phyloP scores from a whole-genome alignment of 768 basidiomycete genomes.

The Russula sp. region DNA sequence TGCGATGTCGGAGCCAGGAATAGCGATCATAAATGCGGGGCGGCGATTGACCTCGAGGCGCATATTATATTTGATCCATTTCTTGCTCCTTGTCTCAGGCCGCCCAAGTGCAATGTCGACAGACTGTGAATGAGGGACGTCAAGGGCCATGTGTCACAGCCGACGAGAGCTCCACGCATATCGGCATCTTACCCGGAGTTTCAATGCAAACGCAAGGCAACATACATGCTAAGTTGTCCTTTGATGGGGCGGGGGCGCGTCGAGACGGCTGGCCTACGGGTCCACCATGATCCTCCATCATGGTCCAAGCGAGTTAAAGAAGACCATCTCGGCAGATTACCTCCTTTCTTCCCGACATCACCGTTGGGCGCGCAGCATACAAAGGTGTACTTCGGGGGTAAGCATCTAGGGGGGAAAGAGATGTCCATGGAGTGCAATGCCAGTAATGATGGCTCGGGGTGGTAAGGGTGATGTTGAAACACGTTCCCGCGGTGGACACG shows the following conservation, averaged over 20 bases:
- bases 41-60: conserved; percentile 16
- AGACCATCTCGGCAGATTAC: background rate
- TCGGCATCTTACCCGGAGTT: conserved; percentile 12
- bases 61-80: conserved; percentile 15
- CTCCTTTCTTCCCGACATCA: background rate
- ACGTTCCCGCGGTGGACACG: conserved; percentile 10
- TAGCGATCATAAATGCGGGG: conserved; percentile 19
- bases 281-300: background rate
- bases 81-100: conserved; percentile 14
- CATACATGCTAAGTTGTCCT: conserved; percentile 1
- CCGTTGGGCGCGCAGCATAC: background rate
- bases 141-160: background rate
- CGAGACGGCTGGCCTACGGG: background rate
- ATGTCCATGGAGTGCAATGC: background rate
- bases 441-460: background rate
- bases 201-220: conserved; percentile 14
- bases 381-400: background rate
- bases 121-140: background rate
- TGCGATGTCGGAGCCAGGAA: conserved; percentile 18
- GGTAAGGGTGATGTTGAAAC: conserved; percentile 8
- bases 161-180: conserved; percentile 10
- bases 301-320: background rate
- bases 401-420: conserved; percentile 2
- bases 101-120: conserved; percentile 6
- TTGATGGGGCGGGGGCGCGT: conserved; percentile 1